Base-by-base conservation (phyloP, 2,329 filamentous ascomycete species). In the Trichoderma breve region DNA sequence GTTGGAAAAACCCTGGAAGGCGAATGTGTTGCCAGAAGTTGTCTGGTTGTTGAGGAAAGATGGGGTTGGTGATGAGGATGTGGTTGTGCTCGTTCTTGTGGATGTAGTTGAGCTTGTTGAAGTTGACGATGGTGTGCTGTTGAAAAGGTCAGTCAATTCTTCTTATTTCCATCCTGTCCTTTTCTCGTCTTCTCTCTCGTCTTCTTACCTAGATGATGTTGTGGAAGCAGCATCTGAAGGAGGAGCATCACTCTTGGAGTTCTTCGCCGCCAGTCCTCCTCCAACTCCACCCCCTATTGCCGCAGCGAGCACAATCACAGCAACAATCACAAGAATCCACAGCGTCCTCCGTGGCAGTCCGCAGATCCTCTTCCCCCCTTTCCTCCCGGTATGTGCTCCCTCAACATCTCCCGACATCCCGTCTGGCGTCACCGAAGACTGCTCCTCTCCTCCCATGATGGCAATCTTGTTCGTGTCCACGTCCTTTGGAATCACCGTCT, bases 1-100 rank as follows among this genome's bases (percentile, higher is more conserved):
- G 7, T 73, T 72, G 1, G 77, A 75, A 61, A 77, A 82, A 8
- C 72, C 80, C 66, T 82, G 81, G 76, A 82, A 82, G 5, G 75
- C 76, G 26, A 79, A 77, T 1, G 72, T 71, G 2, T 62, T 58
- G 18, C 30, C 34, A 0, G 75, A 74, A 8, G 47, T 68, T 14
- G 76, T 78, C 55, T 72, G 69, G 73, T 77, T 78, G 73, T 77
- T 76, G 55, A 78, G 73, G 70, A 78, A 76, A 0, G 71, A 73
- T 5, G 64, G 70, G 15, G 47, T 47, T 8, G 70, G 47, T 7
- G 34, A 26, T 12, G 47, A 14, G 14, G 47, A 66, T 15, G 72
- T 61, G n/a, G 58, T 58, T 21, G 71, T 39, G 34, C 63, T 36
- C 36, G 69, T n/a, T 5, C 39, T 67, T 47, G 66, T 60, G 12